A percentile compares a stretch with the other conserved stretches of the same genome.
Evolutionary conservation across 345 rosid genomes (phyloP).

Genomic region (Erodium maritimum): DNA sequence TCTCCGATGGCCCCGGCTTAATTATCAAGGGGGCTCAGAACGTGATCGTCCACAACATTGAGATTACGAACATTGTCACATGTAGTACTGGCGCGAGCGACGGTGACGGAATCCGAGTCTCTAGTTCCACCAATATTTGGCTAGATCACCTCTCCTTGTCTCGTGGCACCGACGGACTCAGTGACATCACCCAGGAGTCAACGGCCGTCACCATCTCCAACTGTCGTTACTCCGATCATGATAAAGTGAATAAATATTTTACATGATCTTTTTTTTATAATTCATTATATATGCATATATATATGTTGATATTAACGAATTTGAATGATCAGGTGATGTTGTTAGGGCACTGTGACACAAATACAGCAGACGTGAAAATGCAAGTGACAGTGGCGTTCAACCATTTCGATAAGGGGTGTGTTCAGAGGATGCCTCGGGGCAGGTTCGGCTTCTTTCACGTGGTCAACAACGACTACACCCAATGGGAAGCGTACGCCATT

Average conservation of each 20-base stretch:
- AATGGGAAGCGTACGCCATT: slow-evolving; percentile 46
- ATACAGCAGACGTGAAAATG: slow-evolving; percentile 20
- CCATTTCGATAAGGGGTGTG: slow-evolving; percentile 25
- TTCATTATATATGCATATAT: too few relatives aligned
- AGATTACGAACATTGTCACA: slow-evolving; percentile 13
- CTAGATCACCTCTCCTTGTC: slow-evolving; percentile 62
- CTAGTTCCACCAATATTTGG: slow-evolving; percentile 50
- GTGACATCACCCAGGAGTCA: slow-evolving; percentile 45
- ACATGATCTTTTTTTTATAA: too few relatives aligned
- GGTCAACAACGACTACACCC: slow-evolving; percentile 33
- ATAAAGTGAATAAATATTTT: slow-evolving; percentile 33
- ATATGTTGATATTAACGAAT: too few relatives aligned
- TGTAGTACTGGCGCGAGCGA: slow-evolving; percentile 29
- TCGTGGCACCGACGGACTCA: slow-evolving; percentile 37
- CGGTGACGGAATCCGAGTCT: slow-evolving; percentile 60
- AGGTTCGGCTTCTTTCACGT: slow-evolving; percentile 29
- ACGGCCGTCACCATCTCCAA: slow-evolving; percentile 61
- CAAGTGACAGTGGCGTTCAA: slow-evolving; percentile 39
- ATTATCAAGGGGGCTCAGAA: slow-evolving; percentile 16
- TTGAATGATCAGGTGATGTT: slow-evolving; percentile 33
- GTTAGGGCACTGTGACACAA: slow-evolving; percentile 24
- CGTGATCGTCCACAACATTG: slow-evolving; percentile 20
- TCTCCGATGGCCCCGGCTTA: slow-evolving; percentile 14
- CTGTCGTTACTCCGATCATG: slow-evolving; percentile 47
- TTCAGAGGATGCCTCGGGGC: slow-evolving; percentile 38